A percentile compares a stretch with the other conserved stretches of the same genome.
Conservation (phyloP, 257 asterid genomes). For the Solanum verrucosum region DNA sequence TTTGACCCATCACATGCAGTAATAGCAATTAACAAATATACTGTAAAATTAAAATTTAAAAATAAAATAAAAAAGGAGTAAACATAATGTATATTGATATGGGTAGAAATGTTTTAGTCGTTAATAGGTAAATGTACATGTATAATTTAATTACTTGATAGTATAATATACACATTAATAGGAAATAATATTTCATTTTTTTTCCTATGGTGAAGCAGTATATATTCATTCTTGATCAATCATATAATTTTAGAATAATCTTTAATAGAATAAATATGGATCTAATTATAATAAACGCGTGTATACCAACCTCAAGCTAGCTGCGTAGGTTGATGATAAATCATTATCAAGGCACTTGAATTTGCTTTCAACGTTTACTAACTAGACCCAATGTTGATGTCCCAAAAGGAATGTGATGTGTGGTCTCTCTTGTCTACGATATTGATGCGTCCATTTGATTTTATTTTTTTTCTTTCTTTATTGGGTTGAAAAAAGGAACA, state of each 20-base stretch:
- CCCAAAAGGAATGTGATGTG: not conserved
- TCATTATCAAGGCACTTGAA: not conserved
- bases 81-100: not conserved
- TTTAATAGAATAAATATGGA: not conserved
- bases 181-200: not conserved
- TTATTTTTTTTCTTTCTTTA: not conserved
- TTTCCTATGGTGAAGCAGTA: not conserved
- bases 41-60: not conserved
- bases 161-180: not conserved
- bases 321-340: not conserved
- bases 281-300: not conserved
- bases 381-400: not conserved
- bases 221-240: not conserved
- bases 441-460: not conserved
- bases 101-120: not conserved
- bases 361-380: not conserved
- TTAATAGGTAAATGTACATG: not conserved
- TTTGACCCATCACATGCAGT: not conserved
- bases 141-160: not conserved
- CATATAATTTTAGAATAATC: not conserved
- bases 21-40: not conserved
- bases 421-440: not conserved
- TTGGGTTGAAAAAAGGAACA: fast-evolving
- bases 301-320: not conserved
- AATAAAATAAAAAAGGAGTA: too few relatives aligned